Evolutionary conservation across 805 yeast genomes (phyloP).

Genomic region (Metschnikowia continentalis): DNA sequence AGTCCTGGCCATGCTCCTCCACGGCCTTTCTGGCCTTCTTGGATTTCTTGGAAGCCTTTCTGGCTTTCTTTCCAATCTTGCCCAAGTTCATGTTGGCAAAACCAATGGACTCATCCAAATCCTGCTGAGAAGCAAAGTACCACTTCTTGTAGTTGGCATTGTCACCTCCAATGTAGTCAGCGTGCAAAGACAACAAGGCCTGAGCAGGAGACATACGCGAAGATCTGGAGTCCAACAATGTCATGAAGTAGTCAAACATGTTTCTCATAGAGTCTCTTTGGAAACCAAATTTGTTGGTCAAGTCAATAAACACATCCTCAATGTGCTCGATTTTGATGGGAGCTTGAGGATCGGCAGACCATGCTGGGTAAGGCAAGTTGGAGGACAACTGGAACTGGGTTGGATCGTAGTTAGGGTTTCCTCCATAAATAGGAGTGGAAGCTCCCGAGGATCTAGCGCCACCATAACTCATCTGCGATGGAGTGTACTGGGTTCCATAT

Average conservation of each 20-base stretch:
- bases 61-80: conserved; percentile 71
- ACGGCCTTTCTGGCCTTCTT: conserved; percentile 70
- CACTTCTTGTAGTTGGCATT: conserved; percentile 81
- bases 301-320: conserved; percentile 80
- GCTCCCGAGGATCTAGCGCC: conserved; percentile 85
- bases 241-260: conserved; percentile 85
- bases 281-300: conserved; percentile 81
- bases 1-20: conserved; percentile 59
- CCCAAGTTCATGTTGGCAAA: conserved; percentile 78
- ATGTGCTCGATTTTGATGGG: conserved; percentile 81
- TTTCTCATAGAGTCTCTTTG: conserved; percentile 93
- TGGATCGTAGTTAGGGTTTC: conserved; percentile 52
- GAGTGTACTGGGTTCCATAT: conserved; percentile 69
- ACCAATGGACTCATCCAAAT: conserved; percentile 79
- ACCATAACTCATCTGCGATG: conserved; percentile 84
- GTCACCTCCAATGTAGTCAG: conserved; percentile 87
- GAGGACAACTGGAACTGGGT: conserved; percentile 61
- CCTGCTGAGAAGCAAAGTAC: conserved; percentile 87
- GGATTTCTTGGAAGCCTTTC: conserved; percentile 76
- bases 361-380: conserved; percentile 97
- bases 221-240: conserved; percentile 74
- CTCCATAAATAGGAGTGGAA: conserved; percentile 88
- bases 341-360: conserved; percentile 94
- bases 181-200: conserved; percentile 76
- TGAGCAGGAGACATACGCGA: conserved; percentile 89